Percentiles rank a stretch among this genome's conserved stretches.
Conservation (phyloP, 805 yeast species). For the Ogataea haglerorum region DNA sequence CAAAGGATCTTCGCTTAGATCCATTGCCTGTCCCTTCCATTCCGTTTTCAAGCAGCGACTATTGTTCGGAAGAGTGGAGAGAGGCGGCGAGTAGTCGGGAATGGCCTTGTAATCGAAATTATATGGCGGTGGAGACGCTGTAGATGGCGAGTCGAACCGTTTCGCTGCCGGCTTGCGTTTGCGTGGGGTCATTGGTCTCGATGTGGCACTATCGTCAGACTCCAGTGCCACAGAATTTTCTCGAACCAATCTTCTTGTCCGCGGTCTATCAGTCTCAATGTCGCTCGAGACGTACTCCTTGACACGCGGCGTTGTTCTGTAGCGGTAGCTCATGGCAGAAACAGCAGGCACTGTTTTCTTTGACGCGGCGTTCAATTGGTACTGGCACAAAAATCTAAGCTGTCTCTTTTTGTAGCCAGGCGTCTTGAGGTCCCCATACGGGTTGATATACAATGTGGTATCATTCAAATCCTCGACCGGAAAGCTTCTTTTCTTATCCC, state of each 20-base stretch:
- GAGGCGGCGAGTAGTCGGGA: constrained; percentile 81
- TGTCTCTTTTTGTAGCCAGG: constrained; percentile 48
- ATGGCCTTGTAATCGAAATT: constrained; percentile 63
- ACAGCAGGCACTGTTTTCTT: constrained; percentile 13
- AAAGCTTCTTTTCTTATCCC: constrained; percentile 30
- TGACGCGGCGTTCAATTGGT: constrained; percentile 32
- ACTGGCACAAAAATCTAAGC: constrained; percentile 50
- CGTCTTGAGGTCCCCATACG: constrained; percentile 44
- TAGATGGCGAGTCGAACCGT: constrained; percentile 20
- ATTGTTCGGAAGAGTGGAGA: constrained; percentile 62
- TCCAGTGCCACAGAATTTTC: constrained; percentile 35
- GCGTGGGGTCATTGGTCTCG: constrained; percentile 36
- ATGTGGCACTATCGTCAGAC: constrained; percentile 28
- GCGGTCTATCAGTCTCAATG: constrained; percentile 45
- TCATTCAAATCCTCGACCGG: constrained; percentile 44
- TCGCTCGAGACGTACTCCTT: constrained; percentile 31
- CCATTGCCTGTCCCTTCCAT: constrained; percentile 99
- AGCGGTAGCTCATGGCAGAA: constrained; percentile 21
- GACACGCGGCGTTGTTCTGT: constrained; percentile 29
- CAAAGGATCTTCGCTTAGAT: constrained; percentile 74
- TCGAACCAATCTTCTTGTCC: constrained; percentile 56
- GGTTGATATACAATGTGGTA: constrained; percentile 47
- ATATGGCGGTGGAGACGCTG: constrained; percentile 44
- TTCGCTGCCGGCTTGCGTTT: constrained; percentile 33
- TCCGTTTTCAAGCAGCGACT: constrained; percentile 78